Base-by-base conservation (phyloP, 345 rosid species). In the Populus simonii region DNA sequence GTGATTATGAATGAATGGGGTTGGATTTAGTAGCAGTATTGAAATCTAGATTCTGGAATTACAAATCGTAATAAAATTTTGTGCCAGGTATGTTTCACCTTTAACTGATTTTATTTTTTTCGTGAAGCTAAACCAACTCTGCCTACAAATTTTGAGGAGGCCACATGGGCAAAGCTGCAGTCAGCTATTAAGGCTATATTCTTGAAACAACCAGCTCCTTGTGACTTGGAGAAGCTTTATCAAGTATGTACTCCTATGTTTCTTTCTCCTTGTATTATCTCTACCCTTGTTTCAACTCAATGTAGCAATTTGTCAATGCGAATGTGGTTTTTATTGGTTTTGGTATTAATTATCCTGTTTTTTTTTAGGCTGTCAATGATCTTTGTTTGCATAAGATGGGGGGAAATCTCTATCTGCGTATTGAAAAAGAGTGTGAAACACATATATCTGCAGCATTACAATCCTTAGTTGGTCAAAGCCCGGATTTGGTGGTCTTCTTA, bases 161-260 rank as follows among this genome's bases (percentile, higher is more conserved):
- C 83, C 68, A 93, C 98, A 16, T 96, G 99, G 99, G 89, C 92
- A 82, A 90, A 85, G 85, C 85, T 96, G 62, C 93, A 92, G 84
- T 90, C 94, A 80, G 97, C 99, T 77, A 93, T 96, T 68, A 90
- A 85, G 84, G 98, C 98, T 77, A 96, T 93, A 90, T 93, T 96
- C 88, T 82, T 91, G 65, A 96, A 92, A 84, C 90, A 85, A 81
- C 89, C 90, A 22, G 76, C 81, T 85, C 77, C 95, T 33, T 92
- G 93, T 72, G 94, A 91, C 78, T 83, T 92, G 75, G 99, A 96
- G 87, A 83, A 85, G 76, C 93, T 93, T 66, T 96, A 93, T 84
- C 99, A 96, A 91, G 99, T 90, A 81, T 70, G 31, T 25, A 33
- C 43, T 49, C 22, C 77, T 61, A 7, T 49, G n/a, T 22, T 53